Evolutionary conservation across 2,329 filamentous ascomycete species (phyloP), one percentile per base, ranked within the genome.

Genomic region (Pseudogymnoascus sp.): DNA sequence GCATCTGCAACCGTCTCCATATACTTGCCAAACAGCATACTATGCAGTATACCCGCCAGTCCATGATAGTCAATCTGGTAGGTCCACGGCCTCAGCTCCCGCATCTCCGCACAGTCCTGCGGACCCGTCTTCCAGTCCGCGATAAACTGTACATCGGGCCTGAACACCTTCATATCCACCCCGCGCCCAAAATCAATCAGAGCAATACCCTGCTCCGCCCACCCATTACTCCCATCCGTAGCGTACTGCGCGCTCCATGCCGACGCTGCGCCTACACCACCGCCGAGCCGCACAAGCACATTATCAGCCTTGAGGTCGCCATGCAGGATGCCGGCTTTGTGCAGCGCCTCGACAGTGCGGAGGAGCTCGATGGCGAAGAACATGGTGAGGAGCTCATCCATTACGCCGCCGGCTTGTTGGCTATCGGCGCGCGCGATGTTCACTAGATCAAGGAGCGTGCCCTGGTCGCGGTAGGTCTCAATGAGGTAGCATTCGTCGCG

Each of bases 11-110:
- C 77, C 0, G 91, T 95, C 72, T 96, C 91, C 69, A 99, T 94
- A 76, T 97, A 97, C 71, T 90, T 92, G 8, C 94, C 93, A 72
- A 97, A 99, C 3, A 99, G 83, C 68, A 99, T 83, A 44, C 86
- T 88, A 75, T 99, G 92, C 4, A 97, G 80, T 25, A 91, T 90
- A 4, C 91, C 92, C 0, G 94, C 94, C 0, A 97, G 81, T 10
- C 94, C 94, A 74, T 96, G 91, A 70, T 97, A 95, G 77, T 99
- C 94, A 67, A 97, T 91, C 74, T 99, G 94, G 79, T 92, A 97
- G 1, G 93, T 97, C 94, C 94, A 99, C 0, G 92, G 92, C 0
- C 93, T 84, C 62, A 91, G 84, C 76, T 99, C 93, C 55, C 92
- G 88, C 84, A 97, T 96, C 79, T 99, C 94, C 15, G 90, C 88